Conservation (phyloP, 2,329 filamentous ascomycete species). For the Aspergillus ruber region DNA sequence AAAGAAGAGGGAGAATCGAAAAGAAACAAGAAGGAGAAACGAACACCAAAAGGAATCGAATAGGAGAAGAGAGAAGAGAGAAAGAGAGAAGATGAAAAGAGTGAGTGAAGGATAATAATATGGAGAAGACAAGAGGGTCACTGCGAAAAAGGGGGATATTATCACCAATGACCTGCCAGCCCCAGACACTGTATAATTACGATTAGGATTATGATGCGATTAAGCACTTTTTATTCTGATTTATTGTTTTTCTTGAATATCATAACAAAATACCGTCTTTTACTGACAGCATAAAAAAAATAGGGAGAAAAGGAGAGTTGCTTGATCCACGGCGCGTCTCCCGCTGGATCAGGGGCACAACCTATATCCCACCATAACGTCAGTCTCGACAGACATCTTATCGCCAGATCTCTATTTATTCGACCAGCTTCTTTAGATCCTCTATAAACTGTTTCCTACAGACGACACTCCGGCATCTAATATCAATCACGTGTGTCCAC, state of each 20-base stretch:
- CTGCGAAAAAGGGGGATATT: slow-evolving; percentile 3
- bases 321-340: not conserved
- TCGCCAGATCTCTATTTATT: not conserved
- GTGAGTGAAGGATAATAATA: slow-evolving; percentile 3
- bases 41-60: slow-evolving; percentile 9
- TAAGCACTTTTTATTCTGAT: too few species aligned
- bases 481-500: too few species aligned
- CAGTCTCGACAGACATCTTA: not conserved
- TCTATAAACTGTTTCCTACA: too few species aligned
- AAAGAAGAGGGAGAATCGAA: slow-evolving; percentile 27
- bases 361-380: not conserved
- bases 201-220: not conserved
- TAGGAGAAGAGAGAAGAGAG: slow-evolving; percentile 6
- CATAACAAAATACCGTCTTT: not conserved
- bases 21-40: slow-evolving; percentile 13
- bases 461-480: too few species aligned
- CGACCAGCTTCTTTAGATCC: too few species aligned
- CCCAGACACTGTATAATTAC: slow-evolving; percentile 12
- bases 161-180: not conserved
- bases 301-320: not conserved
- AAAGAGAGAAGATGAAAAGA: slow-evolving; percentile 8
- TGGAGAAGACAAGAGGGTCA: slow-evolving; percentile 7
- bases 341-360: not conserved
- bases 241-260: too few species aligned
- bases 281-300: not conserved